Conservation (phyloP, 2,329 filamentous ascomycete genomes). For the Penicillium sp. region DNA sequence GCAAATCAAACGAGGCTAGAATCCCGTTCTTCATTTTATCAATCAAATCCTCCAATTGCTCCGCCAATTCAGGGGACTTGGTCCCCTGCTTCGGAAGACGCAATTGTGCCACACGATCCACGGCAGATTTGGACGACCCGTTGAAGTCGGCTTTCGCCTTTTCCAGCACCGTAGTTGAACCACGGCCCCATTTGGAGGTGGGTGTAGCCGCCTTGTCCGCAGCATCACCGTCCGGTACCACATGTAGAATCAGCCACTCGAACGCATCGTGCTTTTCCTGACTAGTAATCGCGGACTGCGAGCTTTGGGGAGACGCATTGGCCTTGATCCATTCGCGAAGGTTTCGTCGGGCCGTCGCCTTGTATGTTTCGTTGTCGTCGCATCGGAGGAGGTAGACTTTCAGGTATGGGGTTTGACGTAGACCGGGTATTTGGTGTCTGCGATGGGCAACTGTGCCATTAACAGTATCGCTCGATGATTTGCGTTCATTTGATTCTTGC, state of each 20-base stretch:
- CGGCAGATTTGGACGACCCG: slow-evolving; percentile 66
- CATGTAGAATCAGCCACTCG: slow-evolving; percentile 92
- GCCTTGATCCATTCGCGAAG: slow-evolving; percentile 89
- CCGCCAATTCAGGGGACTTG: slow-evolving; percentile 76
- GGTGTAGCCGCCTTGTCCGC: slow-evolving; percentile 63
- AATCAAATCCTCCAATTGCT: slow-evolving; percentile 80
- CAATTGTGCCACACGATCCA: slow-evolving; percentile 82
- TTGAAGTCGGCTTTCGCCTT: slow-evolving; percentile 92
- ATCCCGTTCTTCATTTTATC: slow-evolving; percentile 85
- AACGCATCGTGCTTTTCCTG: slow-evolving; percentile 95
- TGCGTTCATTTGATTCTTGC: slow-evolving; percentile 43
- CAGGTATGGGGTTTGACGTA: slow-evolving; percentile 89
- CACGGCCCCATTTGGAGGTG: slow-evolving; percentile 72
- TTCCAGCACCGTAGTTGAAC: slow-evolving; percentile 80
- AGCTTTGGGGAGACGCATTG: slow-evolving; percentile 56
- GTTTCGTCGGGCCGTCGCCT: slow-evolving; percentile 71
- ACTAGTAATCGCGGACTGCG: slow-evolving; percentile 51
- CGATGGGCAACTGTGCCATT: slow-evolving; percentile 50
- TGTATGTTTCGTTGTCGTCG: slow-evolving; percentile 95
- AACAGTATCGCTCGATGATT: slow-evolving; percentile 39
- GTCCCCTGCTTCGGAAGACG: slow-evolving; percentile 61
- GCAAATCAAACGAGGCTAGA: slow-evolving; percentile 81
- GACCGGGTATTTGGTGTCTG: slow-evolving; percentile 90
- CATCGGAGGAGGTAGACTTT: slow-evolving; percentile 87
- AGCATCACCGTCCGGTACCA: slow-evolving; percentile 74